phyloP scores from a whole-genome alignment of 331 rosid species.

The Quercus lobata region DNA sequence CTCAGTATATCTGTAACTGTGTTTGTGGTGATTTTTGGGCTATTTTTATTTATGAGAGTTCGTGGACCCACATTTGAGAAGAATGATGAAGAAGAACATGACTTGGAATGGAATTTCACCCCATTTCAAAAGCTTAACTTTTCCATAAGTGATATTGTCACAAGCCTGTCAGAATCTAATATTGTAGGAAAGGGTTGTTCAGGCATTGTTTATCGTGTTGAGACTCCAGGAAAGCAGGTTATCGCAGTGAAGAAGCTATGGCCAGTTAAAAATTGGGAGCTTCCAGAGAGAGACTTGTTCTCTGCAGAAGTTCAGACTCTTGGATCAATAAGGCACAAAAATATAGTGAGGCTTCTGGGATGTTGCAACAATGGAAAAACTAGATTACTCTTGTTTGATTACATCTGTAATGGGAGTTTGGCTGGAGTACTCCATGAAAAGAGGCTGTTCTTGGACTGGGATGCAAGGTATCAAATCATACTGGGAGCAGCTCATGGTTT shows the following conservation, averaged over 20 bases:
- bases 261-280: slow-evolving; percentile 59
- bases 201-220: slow-evolving; percentile 86
- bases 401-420: slow-evolving; percentile 82
- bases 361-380: slow-evolving; percentile 79
- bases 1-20: slow-evolving; percentile 58
- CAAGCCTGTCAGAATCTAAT: slow-evolving; percentile 70
- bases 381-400: slow-evolving; percentile 80
- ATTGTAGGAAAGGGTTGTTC: slow-evolving; percentile 87
- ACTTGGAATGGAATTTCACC: slow-evolving; percentile 79
- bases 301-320: slow-evolving; percentile 82
- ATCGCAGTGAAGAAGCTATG: slow-evolving; percentile 96
- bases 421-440: slow-evolving; percentile 68
- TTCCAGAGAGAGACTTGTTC: slow-evolving; percentile 66
- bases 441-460: slow-evolving; percentile 92
- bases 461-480: slow-evolving; percentile 79
- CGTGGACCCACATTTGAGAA: slow-evolving; percentile 39
- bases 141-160: slow-evolving; percentile 61
- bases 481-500: slow-evolving; percentile 90
- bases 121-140: slow-evolving; percentile 89
- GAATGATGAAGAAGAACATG: slow-evolving; percentile 38
- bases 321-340: slow-evolving; percentile 90
- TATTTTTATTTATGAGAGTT: slow-evolving; percentile 48
- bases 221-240: slow-evolving; percentile 71
- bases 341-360: slow-evolving; percentile 87
- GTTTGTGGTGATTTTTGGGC: slow-evolving; percentile 48